Evolutionary conservation across 345 rosid species (phyloP).

Genomic region (Citrus sp.): DNA sequence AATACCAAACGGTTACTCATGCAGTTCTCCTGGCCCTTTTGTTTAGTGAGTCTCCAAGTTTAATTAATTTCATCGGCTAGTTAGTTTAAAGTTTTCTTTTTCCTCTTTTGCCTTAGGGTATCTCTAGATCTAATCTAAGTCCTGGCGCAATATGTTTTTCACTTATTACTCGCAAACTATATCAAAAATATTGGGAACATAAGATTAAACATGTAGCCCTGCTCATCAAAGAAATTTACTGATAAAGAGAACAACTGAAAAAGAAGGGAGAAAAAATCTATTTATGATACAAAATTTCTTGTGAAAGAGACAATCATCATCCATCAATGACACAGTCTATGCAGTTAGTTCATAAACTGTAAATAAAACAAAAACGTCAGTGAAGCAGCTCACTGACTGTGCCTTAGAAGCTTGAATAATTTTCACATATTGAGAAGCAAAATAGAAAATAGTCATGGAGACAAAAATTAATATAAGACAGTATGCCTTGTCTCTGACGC

Average conservation of each 20-base stretch:
- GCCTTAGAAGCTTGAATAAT: no score
- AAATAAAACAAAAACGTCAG: not conserved
- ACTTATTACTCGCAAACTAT: not conserved
- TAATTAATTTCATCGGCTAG: no score
- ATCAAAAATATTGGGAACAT: not conserved
- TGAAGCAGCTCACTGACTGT: no score
- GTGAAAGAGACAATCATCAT: conserved; percentile 1
- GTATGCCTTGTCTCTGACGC: not conserved
- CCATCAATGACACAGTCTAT: not conserved
- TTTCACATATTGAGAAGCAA: no score
- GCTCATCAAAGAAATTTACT: not conserved
- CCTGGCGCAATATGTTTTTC: no score
- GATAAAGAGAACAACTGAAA: not conserved
- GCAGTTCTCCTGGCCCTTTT: no score
- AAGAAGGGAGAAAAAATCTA: not conserved
- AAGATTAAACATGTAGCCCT: not conserved
- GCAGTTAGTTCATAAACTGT: conserved; percentile 5
- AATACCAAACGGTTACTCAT: no score
- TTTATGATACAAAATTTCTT: not conserved
- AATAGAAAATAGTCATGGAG: not conserved
- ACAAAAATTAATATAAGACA: no score
- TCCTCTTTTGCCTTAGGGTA: no score
- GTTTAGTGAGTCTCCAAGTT: no score
- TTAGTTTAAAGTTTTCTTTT: not conserved
- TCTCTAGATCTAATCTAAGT: no score